Percentiles rank a stretch among this genome's conserved stretches.
These are phyloP conservation scores for Podila minutissima DNA, from an alignment of 192 early-diverging fungal species.

Conservation along the genomic window DNA sequence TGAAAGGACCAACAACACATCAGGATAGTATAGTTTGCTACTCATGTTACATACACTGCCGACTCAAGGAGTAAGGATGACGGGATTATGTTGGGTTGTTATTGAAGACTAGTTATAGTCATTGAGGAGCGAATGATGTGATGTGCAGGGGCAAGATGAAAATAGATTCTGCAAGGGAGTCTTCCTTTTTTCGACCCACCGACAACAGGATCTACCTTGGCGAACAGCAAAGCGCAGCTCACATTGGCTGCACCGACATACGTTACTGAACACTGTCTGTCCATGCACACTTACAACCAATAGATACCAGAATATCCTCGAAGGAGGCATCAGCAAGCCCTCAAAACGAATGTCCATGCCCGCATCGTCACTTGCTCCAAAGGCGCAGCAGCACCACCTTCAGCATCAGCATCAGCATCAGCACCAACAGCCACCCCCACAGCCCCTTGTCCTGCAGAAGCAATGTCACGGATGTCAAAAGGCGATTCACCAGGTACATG, in stretches of 20 bases:
- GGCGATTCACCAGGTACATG: slow-evolving; percentile 27
- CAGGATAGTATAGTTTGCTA: no score
- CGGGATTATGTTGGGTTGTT: no score
- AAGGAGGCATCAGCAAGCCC: slow-evolving; percentile 42
- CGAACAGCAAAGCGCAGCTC: neutral
- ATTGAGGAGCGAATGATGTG: neutral
- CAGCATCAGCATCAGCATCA: neutral
- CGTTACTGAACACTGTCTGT: no score
- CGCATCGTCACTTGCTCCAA: neutral
- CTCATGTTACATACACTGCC: no score
- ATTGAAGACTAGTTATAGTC: no score
- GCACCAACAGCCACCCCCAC: slow-evolving; percentile 6
- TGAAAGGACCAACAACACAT: no score
- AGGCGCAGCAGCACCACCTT: neutral
- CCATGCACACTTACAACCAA: neutral
- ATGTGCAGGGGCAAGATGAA: neutral
- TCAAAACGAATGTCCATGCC: slow-evolving; percentile 51
- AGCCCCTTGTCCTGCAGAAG: slow-evolving; percentile 39
- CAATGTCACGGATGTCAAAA: slow-evolving; percentile 36
- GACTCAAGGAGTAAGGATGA: no score
- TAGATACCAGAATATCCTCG: slow-evolving; percentile 53
- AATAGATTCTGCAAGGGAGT: neutral
- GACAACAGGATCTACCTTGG: no score
- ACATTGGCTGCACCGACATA: neutral
- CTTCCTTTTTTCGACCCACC: neutral